Evolutionary conservation across 805 yeast species (phyloP).

Genomic region (Myxozyma nipponensis): DNA sequence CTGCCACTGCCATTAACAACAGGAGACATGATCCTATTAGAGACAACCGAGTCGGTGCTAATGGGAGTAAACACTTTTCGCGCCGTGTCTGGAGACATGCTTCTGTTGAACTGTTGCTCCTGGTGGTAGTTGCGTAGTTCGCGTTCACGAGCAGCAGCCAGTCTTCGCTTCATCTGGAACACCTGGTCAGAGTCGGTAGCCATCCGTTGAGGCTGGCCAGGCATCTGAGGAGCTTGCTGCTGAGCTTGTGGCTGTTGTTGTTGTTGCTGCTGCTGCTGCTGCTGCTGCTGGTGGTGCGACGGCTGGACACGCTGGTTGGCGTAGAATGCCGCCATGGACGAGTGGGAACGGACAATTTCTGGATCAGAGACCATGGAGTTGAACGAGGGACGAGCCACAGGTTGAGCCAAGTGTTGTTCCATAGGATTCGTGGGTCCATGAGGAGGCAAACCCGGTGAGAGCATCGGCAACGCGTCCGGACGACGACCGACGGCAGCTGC

Average conservation of each 20-base stretch:
- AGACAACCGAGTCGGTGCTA: background rate
- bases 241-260: constrained; percentile 23
- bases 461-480: constrained; percentile 23
- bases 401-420: constrained; percentile 28
- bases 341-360: constrained; percentile 25
- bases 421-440: constrained; percentile 21
- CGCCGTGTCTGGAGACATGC: constrained; percentile 26
- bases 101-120: constrained; percentile 29
- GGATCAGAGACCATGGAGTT: constrained; percentile 17
- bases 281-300: constrained; percentile 21
- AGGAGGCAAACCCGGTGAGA: constrained; percentile 8
- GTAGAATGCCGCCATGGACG: constrained; percentile 23
- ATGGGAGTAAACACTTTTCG: constrained; percentile 18
- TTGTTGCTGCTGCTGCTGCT: constrained; percentile 21
- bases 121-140: constrained; percentile 29
- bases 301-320: constrained; percentile 21
- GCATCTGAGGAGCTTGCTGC: constrained; percentile 10
- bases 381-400: constrained; percentile 21
- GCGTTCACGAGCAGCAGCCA: constrained; percentile 29
- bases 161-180: constrained; percentile 27
- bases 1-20: too few relatives aligned
- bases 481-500: too few relatives aligned
- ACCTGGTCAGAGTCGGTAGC: constrained; percentile 26
- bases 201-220: constrained; percentile 7
- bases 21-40: constrained; percentile 26